Conservation (phyloP, 1,139 yeast species). For the Taphrina confusa region DNA sequence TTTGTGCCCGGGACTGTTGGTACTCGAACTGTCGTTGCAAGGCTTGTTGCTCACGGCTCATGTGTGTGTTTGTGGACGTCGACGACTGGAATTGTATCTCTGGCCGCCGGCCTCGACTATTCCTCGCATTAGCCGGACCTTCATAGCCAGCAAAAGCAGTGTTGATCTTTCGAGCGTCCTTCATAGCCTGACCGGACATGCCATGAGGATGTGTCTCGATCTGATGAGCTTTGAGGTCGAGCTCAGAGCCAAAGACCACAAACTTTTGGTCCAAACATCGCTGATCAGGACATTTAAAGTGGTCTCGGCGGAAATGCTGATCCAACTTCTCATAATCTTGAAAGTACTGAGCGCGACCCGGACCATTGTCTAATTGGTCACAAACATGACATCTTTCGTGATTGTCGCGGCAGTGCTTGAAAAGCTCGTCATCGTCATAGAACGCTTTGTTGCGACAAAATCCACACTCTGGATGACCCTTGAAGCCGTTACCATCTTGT, state of each 20-base stretch:
- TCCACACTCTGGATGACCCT: conserved; percentile 87
- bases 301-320: conserved; percentile 70
- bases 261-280: conserved; percentile 85
- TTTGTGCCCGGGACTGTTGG: conserved; percentile 32
- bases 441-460: conserved; percentile 70
- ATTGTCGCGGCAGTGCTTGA: conserved; percentile 73
- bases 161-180: conserved; percentile 34
- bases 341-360: conserved; percentile 71
- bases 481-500: conserved; percentile 60
- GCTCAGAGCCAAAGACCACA: conserved; percentile 84
- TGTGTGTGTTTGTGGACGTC: conserved; percentile 12
- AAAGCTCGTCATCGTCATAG: conserved; percentile 86
- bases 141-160: conserved; percentile 34
- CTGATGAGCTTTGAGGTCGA: conserved; percentile 88
- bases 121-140: conserved; percentile 31
- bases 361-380: conserved; percentile 62
- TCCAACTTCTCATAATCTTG: conserved; percentile 71
- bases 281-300: conserved; percentile 76
- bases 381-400: conserved; percentile 93
- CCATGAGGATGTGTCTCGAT: conserved; percentile 72
- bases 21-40: conserved; percentile 34
- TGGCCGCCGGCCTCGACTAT: conserved; percentile 27
- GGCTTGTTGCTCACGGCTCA: conserved; percentile 36
- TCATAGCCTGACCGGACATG: conserved; percentile 35
- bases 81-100: conserved; percentile 14